phyloP scores from a whole-genome alignment of 768 basidiomycete genomes.

The Cytidiella melzeri region DNA sequence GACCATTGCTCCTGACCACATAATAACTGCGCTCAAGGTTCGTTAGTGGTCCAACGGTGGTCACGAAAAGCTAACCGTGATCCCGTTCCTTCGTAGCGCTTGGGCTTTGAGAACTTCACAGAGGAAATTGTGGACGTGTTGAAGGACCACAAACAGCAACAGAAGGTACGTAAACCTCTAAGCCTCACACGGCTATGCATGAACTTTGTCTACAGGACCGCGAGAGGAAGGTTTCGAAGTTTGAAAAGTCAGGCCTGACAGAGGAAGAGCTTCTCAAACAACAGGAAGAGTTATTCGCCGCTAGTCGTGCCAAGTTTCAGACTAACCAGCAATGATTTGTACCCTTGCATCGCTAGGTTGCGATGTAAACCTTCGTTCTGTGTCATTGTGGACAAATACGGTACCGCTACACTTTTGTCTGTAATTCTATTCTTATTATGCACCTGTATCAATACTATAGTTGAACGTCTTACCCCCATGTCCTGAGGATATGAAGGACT shows the following conservation, averaged over 20 bases:
- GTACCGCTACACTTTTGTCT: background rate
- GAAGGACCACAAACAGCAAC: conserved; percentile 94
- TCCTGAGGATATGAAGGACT: too few species aligned
- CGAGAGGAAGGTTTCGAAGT: conserved; percentile 88
- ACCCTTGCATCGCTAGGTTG: too few species aligned
- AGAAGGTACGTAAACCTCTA: conserved; percentile 58
- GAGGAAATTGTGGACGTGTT: conserved; percentile 87
- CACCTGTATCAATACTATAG: background rate
- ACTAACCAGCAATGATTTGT: conserved; percentile 45
- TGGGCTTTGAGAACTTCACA: conserved; percentile 91
- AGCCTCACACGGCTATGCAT: background rate
- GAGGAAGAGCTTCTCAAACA: conserved; percentile 83
- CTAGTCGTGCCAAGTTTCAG: conserved; percentile 75
- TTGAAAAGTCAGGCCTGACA: conserved; percentile 82
- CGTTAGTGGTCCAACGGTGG: conserved; percentile 14
- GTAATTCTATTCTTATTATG: background rate
- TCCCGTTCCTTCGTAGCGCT: conserved; percentile 43
- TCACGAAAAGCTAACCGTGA: background rate
- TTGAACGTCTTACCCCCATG: too few species aligned
- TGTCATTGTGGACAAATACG: too few species aligned
- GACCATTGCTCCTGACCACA: conserved; percentile 97
- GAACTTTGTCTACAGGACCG: conserved; percentile 52
- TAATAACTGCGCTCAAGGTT: conserved; percentile 86
- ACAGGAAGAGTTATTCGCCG: conserved; percentile 92
- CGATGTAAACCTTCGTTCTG: too few species aligned